Base-by-base conservation (phyloP, 768 basidiomycete species). In the Hygrocybe punicea region DNA sequence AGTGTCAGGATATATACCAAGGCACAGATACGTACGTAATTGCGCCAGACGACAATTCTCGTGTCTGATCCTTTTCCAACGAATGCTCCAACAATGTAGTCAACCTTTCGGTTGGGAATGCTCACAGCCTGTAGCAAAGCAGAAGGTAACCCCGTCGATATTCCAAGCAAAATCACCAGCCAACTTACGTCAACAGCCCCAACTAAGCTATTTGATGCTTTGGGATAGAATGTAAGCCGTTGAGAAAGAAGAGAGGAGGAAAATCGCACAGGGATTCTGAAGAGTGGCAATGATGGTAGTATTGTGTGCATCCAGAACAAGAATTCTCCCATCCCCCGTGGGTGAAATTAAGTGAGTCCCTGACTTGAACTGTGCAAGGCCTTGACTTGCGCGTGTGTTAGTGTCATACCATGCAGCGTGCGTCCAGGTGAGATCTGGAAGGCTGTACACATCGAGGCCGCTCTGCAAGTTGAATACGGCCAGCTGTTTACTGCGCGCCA, bases 381-480 rank as follows among this genome's bases (percentile, higher is more conserved):
- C 46, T 48, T 48, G 46, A 19, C 19, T 48, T 21, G 46, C 46
- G 14, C 13, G 17, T 13, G 46, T 13, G 21, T 48, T 48, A 13
- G 21, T 21, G 17, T 48, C 24, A 25, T 14, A 48, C 14, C 46
- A n/a, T 48, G 24, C 24, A 13, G 17, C 24, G 11, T 25, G 11
- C 24, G 11, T 25, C 19, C 17, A 14, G 24, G 17, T 11, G 14
- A 48, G 24, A 13, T 48, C 46, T 4, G 46, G 46, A 21, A 48
- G 21, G 46, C 24, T 48, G 46, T 48, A 48, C 8, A 50, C 13
- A 50, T 50, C 49, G 23, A 50, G 49, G 29, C 49, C 49, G 17
- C 29, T 25, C n/a, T 50, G 49, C 34, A 50, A 35, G 49, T 50
- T 35, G 34, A 50, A 50, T n/a, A 50, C 49, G 25, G 49, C 49